Base-by-base conservation (phyloP, 768 basidiomycete genomes). In the Candolleomyces efflorescens region DNA sequence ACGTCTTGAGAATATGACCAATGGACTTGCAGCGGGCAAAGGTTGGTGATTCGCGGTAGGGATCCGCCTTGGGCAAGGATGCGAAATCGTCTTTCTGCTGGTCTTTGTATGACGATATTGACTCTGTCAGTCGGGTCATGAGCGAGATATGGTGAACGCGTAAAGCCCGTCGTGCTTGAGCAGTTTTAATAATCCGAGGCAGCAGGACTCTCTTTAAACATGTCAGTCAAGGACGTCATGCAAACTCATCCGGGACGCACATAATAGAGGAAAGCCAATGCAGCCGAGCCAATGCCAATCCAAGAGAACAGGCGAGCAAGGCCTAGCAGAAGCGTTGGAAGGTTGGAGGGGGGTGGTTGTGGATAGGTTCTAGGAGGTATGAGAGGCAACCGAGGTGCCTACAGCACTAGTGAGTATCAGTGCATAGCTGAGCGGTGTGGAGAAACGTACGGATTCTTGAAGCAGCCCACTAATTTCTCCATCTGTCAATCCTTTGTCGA, bases 331-430 rank as follows among this genome's bases (percentile, higher is more conserved):
- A 91, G 76, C 46, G 78, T 76, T 0, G 89, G 89, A 1, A 92
- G 71, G 63, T 80, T 82, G 3, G 89, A 91, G 2, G 88, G 88
- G 4, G 84, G 81, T 11, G 76, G 80, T 59, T 80, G 82, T 3
- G 89, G 89, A 63, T 92, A 92, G 49, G 85, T 84, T 62, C 87
- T 80, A 0, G 89, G 87, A 18, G 89, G 89, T 37, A 92, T 69
- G 5, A 69, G 57, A 9, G 86, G 88, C n/a, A 67, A 57, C 56
- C 69, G 69, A 22, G 62, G 63, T 17, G 73, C 68, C 75, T 77
- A 44, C n/a, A 46, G 44, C 49, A 11, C 24, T 17, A 3, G 24
- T 15, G 55, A 46, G 18, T 13, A 7, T 48, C 46, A 20, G 27
- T 12, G 23, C 46, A 18, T 47, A 24, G 23, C 37, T 43, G 27